Conservation (phyloP, 2,329 filamentous ascomycete species). For the Fusarium longipes region DNA sequence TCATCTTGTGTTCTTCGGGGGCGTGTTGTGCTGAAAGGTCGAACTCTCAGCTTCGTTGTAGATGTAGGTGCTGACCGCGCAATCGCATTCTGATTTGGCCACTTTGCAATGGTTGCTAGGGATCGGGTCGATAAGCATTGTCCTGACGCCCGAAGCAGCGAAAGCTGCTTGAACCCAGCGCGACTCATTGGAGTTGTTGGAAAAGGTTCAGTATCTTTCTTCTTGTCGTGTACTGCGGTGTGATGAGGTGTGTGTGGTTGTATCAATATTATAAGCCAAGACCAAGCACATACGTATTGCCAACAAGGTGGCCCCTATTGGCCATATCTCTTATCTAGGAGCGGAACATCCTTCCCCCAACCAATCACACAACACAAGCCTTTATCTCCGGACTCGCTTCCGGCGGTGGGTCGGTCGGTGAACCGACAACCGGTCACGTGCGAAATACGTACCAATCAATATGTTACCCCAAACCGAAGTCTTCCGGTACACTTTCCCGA, state of each 20-base stretch:
- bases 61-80: constrained; percentile 4
- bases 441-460: constrained; percentile 7
- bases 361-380: neutral
- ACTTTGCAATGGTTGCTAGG: constrained; percentile 20
- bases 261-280: constrained; percentile 23
- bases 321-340: constrained; percentile 16
- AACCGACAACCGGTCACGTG: constrained; percentile 34
- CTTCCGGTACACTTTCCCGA: constrained; percentile 22
- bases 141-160: constrained; percentile 32
- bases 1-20: constrained; percentile 6
- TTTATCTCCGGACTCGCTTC: constrained; percentile 14
- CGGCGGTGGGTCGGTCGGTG: constrained; percentile 28
- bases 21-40: constrained; percentile 26
- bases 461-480: constrained; percentile 22
- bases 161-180: constrained; percentile 33
- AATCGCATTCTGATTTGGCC: constrained; percentile 14
- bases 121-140: constrained; percentile 31
- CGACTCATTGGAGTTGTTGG: constrained; percentile 22
- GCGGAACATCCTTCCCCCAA: constrained; percentile 25
- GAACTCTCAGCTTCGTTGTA: constrained; percentile 7
- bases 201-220: neutral
- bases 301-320: constrained; percentile 28
- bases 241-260: neutral
- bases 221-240: constrained; percentile 6
- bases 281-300: constrained; percentile 15